These are phyloP conservation scores for Neofusicoccum laricinum DNA, from an alignment of 2,329 filamentous ascomycete genomes.

Conservation along the genomic window DNA sequence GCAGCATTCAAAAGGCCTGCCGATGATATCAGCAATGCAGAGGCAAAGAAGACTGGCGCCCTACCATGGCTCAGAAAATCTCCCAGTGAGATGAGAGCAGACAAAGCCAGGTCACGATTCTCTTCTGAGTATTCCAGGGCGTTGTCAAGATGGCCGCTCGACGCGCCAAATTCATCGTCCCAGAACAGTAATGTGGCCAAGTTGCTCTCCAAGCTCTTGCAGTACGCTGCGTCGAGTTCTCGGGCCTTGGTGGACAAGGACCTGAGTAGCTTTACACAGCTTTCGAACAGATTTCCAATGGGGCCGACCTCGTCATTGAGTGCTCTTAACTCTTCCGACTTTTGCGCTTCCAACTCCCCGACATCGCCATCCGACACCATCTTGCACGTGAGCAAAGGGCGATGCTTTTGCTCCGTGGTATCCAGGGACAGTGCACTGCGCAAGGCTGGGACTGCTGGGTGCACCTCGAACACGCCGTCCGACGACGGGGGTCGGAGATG, in stretches of 20 bases:
- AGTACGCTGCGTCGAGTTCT: neutral
- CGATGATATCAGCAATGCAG: neutral
- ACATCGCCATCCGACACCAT: neutral
- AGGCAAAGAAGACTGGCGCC: neutral
- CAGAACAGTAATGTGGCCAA: conserved; percentile 12
- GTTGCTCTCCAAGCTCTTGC: neutral
- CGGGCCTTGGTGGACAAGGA: neutral
- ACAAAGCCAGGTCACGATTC: conserved; percentile 12
- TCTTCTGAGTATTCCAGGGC: conserved; percentile 10
- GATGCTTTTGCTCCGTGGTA: too few relatives aligned
- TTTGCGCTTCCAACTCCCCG: neutral
- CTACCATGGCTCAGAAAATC: conserved; percentile 13
- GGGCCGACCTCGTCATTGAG: neutral
- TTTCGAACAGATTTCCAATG: neutral
- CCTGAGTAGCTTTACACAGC: neutral
- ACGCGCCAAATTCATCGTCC: conserved; percentile 13
- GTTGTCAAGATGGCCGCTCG: conserved; percentile 11
- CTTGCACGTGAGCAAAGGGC: neutral
- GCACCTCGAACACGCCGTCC: too few relatives aligned
- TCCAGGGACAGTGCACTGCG: neutral
- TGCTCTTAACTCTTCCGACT: neutral
- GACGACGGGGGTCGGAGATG: too few relatives aligned
- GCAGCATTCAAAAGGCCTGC: neutral
- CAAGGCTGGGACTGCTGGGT: neutral
- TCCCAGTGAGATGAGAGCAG: conserved; percentile 5